Conservation (phyloP, 2,329 filamentous ascomycete genomes). For the Botrytis paeoniae region DNA sequence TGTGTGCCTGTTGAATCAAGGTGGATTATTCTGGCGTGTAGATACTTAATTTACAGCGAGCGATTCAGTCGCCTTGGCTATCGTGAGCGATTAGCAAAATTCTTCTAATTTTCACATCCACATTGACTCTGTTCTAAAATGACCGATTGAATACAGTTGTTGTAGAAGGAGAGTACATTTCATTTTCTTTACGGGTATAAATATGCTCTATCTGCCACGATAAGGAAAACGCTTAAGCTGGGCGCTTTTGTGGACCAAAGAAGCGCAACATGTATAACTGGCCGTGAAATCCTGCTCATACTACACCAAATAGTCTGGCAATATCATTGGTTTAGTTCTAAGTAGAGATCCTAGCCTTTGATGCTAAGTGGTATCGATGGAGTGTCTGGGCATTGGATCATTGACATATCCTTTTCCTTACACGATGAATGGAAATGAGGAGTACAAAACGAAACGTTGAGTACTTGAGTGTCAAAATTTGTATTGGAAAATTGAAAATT, state of each 20-base stretch:
- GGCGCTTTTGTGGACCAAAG: not conserved
- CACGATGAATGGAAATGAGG: not conserved
- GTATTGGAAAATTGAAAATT: not conserved
- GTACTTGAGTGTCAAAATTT: not conserved
- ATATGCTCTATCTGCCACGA: not conserved
- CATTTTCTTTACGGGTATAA: not conserved
- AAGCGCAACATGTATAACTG: not conserved
- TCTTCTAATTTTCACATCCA: not conserved
- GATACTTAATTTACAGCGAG: not conserved
- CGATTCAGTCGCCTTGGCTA: not conserved
- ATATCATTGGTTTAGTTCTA: too few species aligned
- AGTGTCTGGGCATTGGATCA: not conserved
- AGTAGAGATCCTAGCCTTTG: not conserved
- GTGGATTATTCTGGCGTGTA: not conserved
- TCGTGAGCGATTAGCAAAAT: not conserved
- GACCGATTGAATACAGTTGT: not conserved
- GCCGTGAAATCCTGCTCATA: not conserved
- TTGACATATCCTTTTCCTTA: fast-evolving
- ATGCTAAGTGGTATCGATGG: not conserved
- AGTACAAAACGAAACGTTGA: not conserved
- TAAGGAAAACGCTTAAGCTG: not conserved
- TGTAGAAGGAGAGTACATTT: too few species aligned
- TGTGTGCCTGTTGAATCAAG: not conserved
- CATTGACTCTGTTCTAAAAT: not conserved
- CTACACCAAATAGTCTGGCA: not conserved